Evolutionary conservation across 2,329 filamentous ascomycete genomes (phyloP), one percentile per base, ranked within the genome.

Genomic region (Diaporthe helianthi): DNA sequence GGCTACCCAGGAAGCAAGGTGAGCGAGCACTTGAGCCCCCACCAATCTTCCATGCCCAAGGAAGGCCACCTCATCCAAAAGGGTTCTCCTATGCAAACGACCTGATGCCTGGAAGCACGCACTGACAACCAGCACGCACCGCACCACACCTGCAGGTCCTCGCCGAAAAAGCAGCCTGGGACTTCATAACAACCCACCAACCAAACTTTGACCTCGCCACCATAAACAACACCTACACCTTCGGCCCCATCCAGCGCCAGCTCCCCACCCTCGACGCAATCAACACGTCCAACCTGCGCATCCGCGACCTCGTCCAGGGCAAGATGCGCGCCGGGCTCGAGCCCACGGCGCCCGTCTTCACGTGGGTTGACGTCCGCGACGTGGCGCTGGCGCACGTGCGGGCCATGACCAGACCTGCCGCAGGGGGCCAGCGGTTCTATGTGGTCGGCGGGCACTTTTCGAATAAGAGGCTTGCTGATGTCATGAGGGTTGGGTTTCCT

Each of bases 241-340:
- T 91, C 49, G 90, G 90, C 0, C 89, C 90, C 0, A 79, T 91
- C 9, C 85, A 89, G 61, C 85, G 90, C 73, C 88, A 89, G 72
- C 83, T 93, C 2, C 85, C 89, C 71, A 85, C 82, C 26, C 82
- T 92, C 0, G 85, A 88, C n/a, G 81, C 81, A 1, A 81, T 94
- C 71, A 94, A 94, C 80, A 92, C 90, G 1, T 92, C 90, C 17
- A 94, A 93, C 77, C 85, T 89, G 73, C 86, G 89, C 24, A 85
- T 93, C 66, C 82, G 87, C 10, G 84, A 90, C 71, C 79, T 92
- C 64, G 83, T 90, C n/a, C 85, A 83, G 8, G 92, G 91, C 1
- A 85, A 87, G 70, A 85, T 82, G 76, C 89, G 87, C 72, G 80
- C 86, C 2, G 82, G 83, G 31, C 83, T 92, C 44, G 72, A 70